Base-by-base conservation (phyloP, 495 filamentous ascomycete species). In the Platismatia glauca region DNA sequence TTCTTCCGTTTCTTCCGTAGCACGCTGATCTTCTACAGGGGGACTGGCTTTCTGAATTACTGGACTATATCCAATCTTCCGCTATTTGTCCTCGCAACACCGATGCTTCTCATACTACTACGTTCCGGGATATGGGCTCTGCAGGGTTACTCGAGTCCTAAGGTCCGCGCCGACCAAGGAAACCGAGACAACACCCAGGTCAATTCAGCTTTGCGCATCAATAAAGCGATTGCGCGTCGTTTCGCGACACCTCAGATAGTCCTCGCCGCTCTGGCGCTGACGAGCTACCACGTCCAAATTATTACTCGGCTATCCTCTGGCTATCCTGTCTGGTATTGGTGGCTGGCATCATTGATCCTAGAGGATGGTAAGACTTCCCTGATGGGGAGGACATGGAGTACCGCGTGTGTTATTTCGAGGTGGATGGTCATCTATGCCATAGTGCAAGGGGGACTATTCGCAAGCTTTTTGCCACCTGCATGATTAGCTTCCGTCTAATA, bases 401-500 rank as follows among this genome's bases (percentile, higher is more conserved):
- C 76, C 48, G 68, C 72, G 33, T 52, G 35, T 67, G 58, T 74
- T 46, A 69, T 80, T 37, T 78, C 87, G 31, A 79, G 78, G 64
- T 87, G 81, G 67, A 90, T 94, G 83, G 77, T 91, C 37, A 78
- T 88, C 69, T 96, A 97, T 75, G 89, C 83, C 5, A 66, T 88
- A 44, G 80, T 96, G 46, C 93, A 97, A 69, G 89, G 81, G 8
- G 87, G 80, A 52, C 76, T 97, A 50, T 97, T 89, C 77, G 83
- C 89, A n/a, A 88, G 85, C n/a, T 97, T 97, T 70, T 81, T 97
- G 41, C 93, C 93, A 18, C 93, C 93, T n/a, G 93, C 93, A 44
- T 74, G 62, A 72, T 52, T 38, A n/a, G 31, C 31, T 2, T 46
- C 24, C n/a, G n/a, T 38, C 11, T 15, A 20, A 20, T 8, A 20